Base-by-base conservation (phyloP, 2,329 filamentous ascomycete genomes). In the Fonsecaea multimorphosa region DNA sequence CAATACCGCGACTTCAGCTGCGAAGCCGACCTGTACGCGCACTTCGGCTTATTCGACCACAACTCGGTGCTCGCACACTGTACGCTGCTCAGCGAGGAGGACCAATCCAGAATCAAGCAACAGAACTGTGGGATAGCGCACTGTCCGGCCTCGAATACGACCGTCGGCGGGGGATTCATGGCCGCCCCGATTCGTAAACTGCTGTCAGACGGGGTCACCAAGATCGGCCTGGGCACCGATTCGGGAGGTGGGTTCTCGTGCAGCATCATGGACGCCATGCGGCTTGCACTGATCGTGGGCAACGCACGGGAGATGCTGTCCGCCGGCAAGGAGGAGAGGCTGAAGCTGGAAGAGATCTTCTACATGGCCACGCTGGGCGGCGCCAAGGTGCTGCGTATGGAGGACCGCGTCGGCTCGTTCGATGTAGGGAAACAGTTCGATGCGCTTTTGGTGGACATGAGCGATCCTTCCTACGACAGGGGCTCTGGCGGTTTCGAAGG, bases 41-140 rank as follows among this genome's bases (percentile, higher is more conserved):
- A 80, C 69, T 86, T 81, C 65, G 80, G 80, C 0, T 76, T 89
- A 5, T 78, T 89, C 11, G 81, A 77, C 1, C 61, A 74, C 6
- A 80, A 82, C 8, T 82, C 83, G 0, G 86, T 89, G 65, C 80
- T 89, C 0, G 87, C 87, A 0, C 87, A 89, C 73, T 89, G 87
- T 77, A 88, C 84, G 65, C 80, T 85, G 72, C 84, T 88, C 79
- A 82, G 76, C 5, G 61, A 64, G 4, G 79, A 83, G 40, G 87
- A 89, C 73, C 80, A 83, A 55, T 69, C 73, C 1, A 77, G 78
- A 16, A 68, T 89, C 4, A 68, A 73, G 11, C 73, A 76, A 5
- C 76, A 83, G 1, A 74, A 75, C 1, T 86, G 84, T 67, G 85
- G 86, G 27, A 78, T 88, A 1, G 85, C 86, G 0, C 86, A 88